Conservation (phyloP, 257 asterid genomes). For the Jasminum sambac region DNA sequence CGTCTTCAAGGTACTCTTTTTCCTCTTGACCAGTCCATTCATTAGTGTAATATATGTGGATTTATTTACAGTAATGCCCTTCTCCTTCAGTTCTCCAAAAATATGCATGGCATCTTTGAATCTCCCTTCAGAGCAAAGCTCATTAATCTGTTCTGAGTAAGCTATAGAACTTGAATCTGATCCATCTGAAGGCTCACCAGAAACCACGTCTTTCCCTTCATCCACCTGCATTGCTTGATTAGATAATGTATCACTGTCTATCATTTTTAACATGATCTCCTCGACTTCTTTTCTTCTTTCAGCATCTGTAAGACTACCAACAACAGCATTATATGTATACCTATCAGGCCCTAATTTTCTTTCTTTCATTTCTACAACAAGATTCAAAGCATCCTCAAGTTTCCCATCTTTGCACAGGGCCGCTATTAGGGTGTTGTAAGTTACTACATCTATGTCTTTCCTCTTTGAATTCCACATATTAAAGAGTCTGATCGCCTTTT, state of each 20-base stretch:
- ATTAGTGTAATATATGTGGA: constrained; percentile 63
- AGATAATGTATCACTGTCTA: constrained; percentile 29
- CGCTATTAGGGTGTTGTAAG: constrained; percentile 73
- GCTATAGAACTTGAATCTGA: constrained; percentile 40
- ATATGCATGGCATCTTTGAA: constrained; percentile 81
- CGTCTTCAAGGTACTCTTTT: constrained; percentile 52
- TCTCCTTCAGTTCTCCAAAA: constrained; percentile 49
- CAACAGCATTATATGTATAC: constrained; percentile 56
- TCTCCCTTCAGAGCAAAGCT: constrained; percentile 70
- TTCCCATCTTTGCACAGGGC: constrained; percentile 74
- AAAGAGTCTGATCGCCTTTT: constrained; percentile 72
- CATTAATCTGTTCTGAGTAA: constrained; percentile 59
- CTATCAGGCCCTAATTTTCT: constrained; percentile 71
- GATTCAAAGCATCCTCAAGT: constrained; percentile 58
- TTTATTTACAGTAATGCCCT: constrained; percentile 57
- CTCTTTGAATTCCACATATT: constrained; percentile 62
- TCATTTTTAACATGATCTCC: constrained; percentile 47
- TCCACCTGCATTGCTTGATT: constrained; percentile 23
- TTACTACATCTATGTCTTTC: constrained; percentile 57
- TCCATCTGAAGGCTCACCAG: constrained; percentile 32
- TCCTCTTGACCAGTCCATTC: constrained; percentile 76
- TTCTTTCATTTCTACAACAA: constrained; percentile 69
- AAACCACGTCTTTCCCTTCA: constrained; percentile 27
- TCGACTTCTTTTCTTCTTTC: constrained; percentile 64
- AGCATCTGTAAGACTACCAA: constrained; percentile 51